Conservation (phyloP, 2,329 filamentous ascomycete genomes). For the Aspergillus vadensis region DNA sequence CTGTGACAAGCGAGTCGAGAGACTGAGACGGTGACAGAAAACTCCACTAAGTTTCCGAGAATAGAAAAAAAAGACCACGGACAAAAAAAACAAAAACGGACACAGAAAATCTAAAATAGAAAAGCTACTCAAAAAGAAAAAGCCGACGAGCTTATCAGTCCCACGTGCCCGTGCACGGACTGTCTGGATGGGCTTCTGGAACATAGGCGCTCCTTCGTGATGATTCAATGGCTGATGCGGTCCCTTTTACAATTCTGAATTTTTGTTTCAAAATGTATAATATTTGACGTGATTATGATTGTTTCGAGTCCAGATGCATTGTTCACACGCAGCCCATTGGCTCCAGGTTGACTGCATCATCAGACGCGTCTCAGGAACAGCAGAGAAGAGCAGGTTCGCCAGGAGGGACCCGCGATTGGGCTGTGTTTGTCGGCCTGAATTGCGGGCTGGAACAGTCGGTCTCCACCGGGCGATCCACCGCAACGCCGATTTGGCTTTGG, state of each 20-base stretch:
- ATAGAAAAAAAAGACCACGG: neutral
- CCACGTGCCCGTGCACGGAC: conserved; percentile 10
- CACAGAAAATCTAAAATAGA: neutral
- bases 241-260: neutral
- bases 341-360: neutral
- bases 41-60: neutral
- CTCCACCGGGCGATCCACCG: neutral
- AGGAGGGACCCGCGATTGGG: conserved; percentile 4
- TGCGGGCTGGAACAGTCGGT: conserved; percentile 9
- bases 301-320: too few relatives aligned
- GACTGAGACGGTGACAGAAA: neutral
- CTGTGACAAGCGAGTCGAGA: neutral
- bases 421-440: conserved; percentile 9
- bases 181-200: neutral
- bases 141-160: conserved; percentile 2
- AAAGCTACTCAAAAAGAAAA: neutral
- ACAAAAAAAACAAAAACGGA: neutral
- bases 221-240: neutral
- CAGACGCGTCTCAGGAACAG: conserved; percentile 1
- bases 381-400: neutral
- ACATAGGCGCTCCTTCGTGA: neutral
- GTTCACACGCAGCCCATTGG: too few relatives aligned
- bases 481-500: neutral
- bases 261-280: neutral
- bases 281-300: neutral